phyloP scores from a whole-genome alignment of 1,284 basidiomycete species.

The Xerocomus minutiporus region DNA sequence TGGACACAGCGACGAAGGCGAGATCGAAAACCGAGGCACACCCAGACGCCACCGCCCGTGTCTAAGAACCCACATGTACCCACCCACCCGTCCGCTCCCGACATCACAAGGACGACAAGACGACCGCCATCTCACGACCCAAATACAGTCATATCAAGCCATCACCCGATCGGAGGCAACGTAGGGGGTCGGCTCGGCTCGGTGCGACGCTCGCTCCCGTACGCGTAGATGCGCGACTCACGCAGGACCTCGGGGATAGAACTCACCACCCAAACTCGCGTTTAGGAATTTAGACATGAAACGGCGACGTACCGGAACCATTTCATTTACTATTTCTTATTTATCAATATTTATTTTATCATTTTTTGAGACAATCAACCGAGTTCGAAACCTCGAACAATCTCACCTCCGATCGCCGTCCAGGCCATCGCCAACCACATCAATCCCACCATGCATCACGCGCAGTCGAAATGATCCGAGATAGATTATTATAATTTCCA shows the following conservation, averaged over 20 bases:
- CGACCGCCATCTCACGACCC: background rate
- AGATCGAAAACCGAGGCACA: too few species aligned
- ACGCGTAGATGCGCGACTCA: too few species aligned
- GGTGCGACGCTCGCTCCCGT: too few species aligned
- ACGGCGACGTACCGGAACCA: background rate
- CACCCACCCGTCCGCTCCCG: background rate
- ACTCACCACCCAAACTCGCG: background rate
- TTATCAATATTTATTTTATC: background rate
- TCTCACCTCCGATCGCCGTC: background rate
- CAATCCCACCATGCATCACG: too few species aligned
- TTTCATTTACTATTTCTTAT: background rate
- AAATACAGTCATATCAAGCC: background rate
- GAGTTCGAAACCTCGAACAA: background rate
- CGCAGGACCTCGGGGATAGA: background rate
- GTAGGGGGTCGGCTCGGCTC: too few species aligned
- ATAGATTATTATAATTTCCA: slow-evolving; percentile 18
- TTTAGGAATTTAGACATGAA: slow-evolving; percentile 1
- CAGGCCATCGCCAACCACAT: too few species aligned
- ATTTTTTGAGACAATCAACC: background rate
- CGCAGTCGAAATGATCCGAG: background rate
- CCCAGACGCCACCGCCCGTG: too few species aligned
- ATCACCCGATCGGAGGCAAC: too few species aligned
- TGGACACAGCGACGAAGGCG: too few species aligned
- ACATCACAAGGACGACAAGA: background rate
- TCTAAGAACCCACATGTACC: too few species aligned